Conservation (phyloP, 139 green algal species). For the Chlorella sp. region DNA sequence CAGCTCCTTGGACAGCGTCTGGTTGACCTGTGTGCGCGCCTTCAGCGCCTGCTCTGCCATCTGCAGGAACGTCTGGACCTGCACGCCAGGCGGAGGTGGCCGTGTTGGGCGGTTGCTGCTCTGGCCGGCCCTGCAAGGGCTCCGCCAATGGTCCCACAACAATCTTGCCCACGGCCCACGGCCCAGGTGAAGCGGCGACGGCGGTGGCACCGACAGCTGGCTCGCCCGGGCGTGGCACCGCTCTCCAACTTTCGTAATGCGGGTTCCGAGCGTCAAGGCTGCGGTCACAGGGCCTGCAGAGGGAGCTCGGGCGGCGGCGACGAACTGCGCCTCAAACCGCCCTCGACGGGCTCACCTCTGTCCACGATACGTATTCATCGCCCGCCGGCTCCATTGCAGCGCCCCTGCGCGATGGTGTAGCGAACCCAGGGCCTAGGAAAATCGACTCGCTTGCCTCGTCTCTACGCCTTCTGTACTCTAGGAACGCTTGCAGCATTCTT, state of each 20-base stretch:
- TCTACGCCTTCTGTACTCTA: neutral
- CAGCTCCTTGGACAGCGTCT: conserved; percentile 1
- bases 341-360: neutral
- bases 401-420: neutral
- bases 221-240: neutral
- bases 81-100: neutral
- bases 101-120: neutral
- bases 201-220: neutral
- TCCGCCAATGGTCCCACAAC: neutral
- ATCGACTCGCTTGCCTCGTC: neutral
- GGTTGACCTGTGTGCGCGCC: neutral
- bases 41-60: conserved; percentile 32
- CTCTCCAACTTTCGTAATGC: neutral
- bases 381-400: neutral
- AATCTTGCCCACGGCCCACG: too few species aligned
- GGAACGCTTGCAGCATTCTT: neutral
- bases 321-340: neutral
- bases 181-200: too few species aligned
- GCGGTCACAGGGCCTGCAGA: neutral
- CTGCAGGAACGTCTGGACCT: conserved; percentile 24
- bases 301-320: neutral
- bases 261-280: neutral
- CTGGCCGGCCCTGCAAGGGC: neutral
- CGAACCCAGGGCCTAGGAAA: neutral
- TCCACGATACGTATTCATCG: conserved; percentile 7